These are phyloP conservation scores for Aethionema arabicum DNA, from an alignment of 345 rosid genomes.

Conservation along the genomic window DNA sequence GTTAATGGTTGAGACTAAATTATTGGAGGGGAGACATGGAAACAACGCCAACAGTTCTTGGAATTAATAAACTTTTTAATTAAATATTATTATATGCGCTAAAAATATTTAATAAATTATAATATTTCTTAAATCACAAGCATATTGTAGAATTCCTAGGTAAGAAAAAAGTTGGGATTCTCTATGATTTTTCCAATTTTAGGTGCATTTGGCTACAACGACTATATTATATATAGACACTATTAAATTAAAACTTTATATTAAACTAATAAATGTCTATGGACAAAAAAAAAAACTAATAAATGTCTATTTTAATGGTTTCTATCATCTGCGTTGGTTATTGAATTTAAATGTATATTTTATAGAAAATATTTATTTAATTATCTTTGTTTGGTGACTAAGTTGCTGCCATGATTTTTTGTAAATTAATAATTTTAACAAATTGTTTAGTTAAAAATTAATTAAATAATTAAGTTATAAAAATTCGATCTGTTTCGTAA, in stretches of 20 bases:
- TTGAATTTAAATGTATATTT: conserved; percentile 12
- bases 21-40: conserved; percentile 29
- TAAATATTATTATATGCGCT: too few relatives aligned
- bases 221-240: conserved; percentile 6
- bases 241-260: background rate
- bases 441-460: background rate
- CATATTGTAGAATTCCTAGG: conserved; percentile 34
- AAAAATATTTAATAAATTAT: conserved; percentile 1
- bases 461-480: conserved; percentile 2
- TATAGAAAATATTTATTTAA: background rate
- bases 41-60: conserved; percentile 35
- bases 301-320: background rate
- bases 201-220: conserved; percentile 28
- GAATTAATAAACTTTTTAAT: conserved; percentile 16
- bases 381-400: conserved; percentile 18
- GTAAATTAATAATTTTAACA: conserved; percentile 8
- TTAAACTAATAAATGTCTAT: too few relatives aligned
- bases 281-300: too few relatives aligned
- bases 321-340: conserved; percentile 18
- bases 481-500: conserved; percentile 24
- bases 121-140: conserved; percentile 24
- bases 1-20: conserved; percentile 2
- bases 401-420: conserved; percentile 21
- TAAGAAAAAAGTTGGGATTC: conserved; percentile 26
- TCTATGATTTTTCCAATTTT: conserved; percentile 25